Conservation (phyloP, 306 rosid genomes). For the Vigna angularis region DNA sequence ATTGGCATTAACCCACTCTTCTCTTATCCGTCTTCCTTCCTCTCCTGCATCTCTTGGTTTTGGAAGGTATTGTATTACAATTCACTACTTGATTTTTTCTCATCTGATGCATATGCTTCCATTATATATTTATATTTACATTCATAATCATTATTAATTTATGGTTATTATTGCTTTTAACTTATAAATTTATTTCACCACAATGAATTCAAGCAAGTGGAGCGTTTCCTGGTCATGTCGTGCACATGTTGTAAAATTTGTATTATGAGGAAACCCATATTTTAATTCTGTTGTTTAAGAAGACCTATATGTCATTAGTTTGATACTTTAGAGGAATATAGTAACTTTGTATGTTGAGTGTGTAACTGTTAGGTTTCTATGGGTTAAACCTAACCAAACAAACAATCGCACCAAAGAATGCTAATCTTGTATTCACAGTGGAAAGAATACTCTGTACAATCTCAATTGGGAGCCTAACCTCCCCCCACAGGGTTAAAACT, state of each 20-base stretch:
- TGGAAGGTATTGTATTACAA: constrained; percentile 10
- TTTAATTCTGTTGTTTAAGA: neutral
- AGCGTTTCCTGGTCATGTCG: neutral
- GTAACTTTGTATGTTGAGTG: neutral
- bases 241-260: neutral
- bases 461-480: too few relatives aligned
- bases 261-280: neutral
- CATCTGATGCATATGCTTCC: neutral
- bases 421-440: too few relatives aligned
- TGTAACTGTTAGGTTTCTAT: too few relatives aligned
- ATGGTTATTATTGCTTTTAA: neutral
- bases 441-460: too few relatives aligned
- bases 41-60: neutral
- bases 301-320: neutral
- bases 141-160: neutral
- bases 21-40: constrained; percentile 13
- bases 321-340: neutral
- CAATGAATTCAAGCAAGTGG: neutral
- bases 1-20: constrained; percentile 9
- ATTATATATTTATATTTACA: neutral
- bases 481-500: too few relatives aligned
- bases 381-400: too few relatives aligned
- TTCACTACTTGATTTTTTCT: neutral
- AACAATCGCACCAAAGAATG: too few relatives aligned
- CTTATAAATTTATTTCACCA: neutral